Conservation (phyloP, 371 early-diverging fungal genomes). For the Catenaria anguillulae region DNA sequence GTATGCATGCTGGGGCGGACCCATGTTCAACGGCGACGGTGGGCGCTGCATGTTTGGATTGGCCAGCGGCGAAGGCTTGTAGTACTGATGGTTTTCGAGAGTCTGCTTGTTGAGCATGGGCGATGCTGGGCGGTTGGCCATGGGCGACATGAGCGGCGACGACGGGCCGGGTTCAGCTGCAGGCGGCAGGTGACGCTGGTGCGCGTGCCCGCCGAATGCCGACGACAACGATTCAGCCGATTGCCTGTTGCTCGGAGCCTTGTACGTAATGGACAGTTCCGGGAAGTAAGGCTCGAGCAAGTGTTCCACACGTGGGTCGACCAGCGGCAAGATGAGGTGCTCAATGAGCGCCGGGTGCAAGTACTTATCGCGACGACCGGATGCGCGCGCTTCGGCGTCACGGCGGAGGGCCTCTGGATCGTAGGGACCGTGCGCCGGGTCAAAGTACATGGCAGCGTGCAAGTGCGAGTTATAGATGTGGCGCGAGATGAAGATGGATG, state of each 20-base stretch:
- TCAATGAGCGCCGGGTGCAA: not conserved
- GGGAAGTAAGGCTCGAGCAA: constrained; percentile 4
- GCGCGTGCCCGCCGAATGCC: not conserved
- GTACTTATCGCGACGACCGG: constrained; percentile 1
- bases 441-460: not conserved
- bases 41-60: too few relatives aligned
- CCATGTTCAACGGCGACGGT: too few relatives aligned
- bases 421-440: not conserved
- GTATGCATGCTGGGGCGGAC: too few relatives aligned
- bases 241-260: not conserved
- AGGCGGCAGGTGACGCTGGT: too few relatives aligned
- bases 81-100: too few relatives aligned
- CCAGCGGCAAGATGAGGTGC: constrained; percentile 3
- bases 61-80: too few relatives aligned
- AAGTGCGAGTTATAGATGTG: not conserved
- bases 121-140: too few relatives aligned
- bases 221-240: not conserved
- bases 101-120: too few relatives aligned
- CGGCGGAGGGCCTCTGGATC: not conserved
- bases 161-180: too few relatives aligned
- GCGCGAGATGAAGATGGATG: not conserved
- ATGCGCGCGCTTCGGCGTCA: not conserved
- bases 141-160: too few relatives aligned
- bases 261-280: not conserved
- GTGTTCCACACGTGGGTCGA: constrained; percentile 7